Evolutionary conservation across 1,284 basidiomycete genomes (phyloP), one percentile per base, ranked within the genome.

Genomic region (Leccinum subspadiceum): DNA sequence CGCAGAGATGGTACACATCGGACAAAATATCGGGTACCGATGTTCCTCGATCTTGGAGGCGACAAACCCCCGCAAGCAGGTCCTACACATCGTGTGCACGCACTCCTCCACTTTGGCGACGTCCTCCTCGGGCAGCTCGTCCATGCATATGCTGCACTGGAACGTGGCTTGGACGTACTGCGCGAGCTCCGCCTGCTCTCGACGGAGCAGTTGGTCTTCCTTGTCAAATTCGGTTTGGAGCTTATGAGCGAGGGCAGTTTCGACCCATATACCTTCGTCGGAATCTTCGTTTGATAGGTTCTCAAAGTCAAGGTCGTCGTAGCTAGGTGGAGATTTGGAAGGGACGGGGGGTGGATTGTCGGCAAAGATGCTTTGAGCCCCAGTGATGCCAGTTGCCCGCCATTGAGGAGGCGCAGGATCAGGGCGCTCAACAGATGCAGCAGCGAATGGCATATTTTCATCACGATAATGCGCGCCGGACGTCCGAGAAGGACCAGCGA

Each of bases 11-110:
- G 75, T 68, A 63, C 87, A 89, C 13, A 75, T 66, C 1, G 87
- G 87, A 67, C 87, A 89, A 5, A 81, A 64, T 35, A 89, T 81
- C 0, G 87, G 86, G 62, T 82, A 88, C 9, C 79, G 77, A 58
- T 79, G 80, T 48, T 85, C 81, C 5, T 75, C 67, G 24, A 89
- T 73, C 68, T 82, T 82, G 3, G 77, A 74, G 10, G 66, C 65
- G 20, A 84, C 73, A 60, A 84, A 80, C 4, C 66, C 65, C 53
- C 73, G 72, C 48, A 86, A 64, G 65, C 88, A 90, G 2, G 73
- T 66, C 58, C 84, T 76, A 67, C 87, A 89, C 68, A 83, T 84
- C n/a, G 60, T 58, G 65, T 89, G 86, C 7, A 70, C 64, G 64
- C 87, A 89, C 2, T 63, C 68, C 0, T 79, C 73, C 15, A 86